Evolutionary conservation across 345 rosid genomes (phyloP), one percentile per base, ranked within the genome.

Genomic region (Gynandropsis gynandra): DNA sequence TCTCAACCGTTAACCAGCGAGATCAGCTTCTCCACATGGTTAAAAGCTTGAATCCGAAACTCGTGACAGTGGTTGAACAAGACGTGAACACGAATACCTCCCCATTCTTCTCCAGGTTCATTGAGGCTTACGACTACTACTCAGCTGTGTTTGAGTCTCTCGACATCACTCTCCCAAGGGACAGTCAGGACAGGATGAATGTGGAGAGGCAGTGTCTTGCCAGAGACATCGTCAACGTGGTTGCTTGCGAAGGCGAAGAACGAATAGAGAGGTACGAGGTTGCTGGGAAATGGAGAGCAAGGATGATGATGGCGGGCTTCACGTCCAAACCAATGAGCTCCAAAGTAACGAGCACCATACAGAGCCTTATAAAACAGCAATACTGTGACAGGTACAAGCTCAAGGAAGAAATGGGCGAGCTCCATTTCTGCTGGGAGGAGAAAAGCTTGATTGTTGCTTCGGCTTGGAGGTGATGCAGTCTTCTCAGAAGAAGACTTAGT

Each of bases 241-340:
- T 92, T 13, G 96, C 98, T 2, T 92, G 98, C 0, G 98, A 92
- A 61, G 98, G 98, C 35, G 96, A 85, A 64, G 98, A 87, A 53
- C 73, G 98, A 54, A 82, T 92, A 0, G 98, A 92, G 53, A 73
- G 98, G 31, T 87, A 81, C 9, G 98, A 92, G 55, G 83, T 76
- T 52, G 96, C 96, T 0, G 93, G 95, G 43, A 87, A 87, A 67
- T 92, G 98, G 98, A 76, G 95, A 50, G 89, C 93, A 3, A 82
- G 98, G 70, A 84, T 92, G 95, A 75, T 8, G 65, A 92, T 87
- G 98, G 96, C 98, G 0, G 96, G 96, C 19, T 87, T 92, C 66
- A 69, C 45, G 24, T 58, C 93, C n/a, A 68, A 72, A 49, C 72
- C 83, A 8, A 75, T 90, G 82, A 74, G 87, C 59, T 37, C 66